phyloP scores from a whole-genome alignment of 768 basidiomycete genomes.

The Termitomyces sp. region DNA sequence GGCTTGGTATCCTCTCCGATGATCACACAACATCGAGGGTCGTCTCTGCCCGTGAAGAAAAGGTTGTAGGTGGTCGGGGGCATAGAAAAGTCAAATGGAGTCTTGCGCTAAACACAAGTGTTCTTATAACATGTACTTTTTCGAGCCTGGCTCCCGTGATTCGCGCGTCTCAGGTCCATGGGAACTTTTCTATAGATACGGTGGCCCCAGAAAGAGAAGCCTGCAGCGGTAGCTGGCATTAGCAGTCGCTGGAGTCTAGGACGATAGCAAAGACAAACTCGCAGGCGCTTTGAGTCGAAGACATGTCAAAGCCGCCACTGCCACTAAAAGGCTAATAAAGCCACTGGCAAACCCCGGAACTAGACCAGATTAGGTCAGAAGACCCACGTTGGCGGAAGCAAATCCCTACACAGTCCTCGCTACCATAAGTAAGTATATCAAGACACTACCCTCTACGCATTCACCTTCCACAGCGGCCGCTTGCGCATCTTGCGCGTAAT shows the following conservation, averaged over 20 bases:
- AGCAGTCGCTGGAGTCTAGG: constrained; percentile 6
- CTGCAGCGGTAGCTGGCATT: constrained; percentile 2
- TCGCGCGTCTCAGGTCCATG: constrained; percentile 46
- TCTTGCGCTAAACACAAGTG: constrained; percentile 30
- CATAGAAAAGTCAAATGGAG: constrained; percentile 34
- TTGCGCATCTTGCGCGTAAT: constrained; percentile 86
- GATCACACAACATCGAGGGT: constrained; percentile 65
- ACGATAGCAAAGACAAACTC: constrained; percentile 6
- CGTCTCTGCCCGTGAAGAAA: constrained; percentile 68
- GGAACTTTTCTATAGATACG: constrained; percentile 47
- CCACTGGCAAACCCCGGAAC: constrained; percentile 34
- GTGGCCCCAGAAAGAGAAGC: constrained; percentile 46
- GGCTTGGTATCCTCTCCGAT: constrained; percentile 62
- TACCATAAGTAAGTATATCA: constrained; percentile 1
- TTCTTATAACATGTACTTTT: constrained; percentile 43
- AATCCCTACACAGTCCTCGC: constrained; percentile 9
- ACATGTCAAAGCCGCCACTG: constrained; percentile 39
- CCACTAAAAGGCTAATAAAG: constrained; percentile 31
- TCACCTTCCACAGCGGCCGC: constrained; percentile 79
- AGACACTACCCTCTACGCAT: constrained; percentile 47
- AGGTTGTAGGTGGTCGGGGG: constrained; percentile 47
- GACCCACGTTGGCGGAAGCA: constrained; percentile 28
- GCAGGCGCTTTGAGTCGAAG: constrained; percentile 18
- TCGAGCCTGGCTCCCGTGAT: constrained; percentile 48
- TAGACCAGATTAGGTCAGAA: constrained; percentile 21